Base-by-base conservation (phyloP, 371 early-diverging fungal species). In the Sporodiniella umbellata region DNA sequence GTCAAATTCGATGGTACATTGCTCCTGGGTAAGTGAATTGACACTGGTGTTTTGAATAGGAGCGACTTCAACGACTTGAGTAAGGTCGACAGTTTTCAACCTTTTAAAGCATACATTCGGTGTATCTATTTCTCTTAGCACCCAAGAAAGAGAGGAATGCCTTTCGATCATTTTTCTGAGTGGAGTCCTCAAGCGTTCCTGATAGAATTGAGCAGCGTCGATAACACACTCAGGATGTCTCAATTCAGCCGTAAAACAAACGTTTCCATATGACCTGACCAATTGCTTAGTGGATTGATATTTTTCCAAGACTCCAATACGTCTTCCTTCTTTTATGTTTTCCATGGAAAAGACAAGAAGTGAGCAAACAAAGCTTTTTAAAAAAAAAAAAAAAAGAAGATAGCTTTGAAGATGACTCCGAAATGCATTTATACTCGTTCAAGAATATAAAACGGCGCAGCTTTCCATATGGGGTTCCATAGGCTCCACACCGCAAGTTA, bases 261-360 rank as follows among this genome's bases (percentile, higher is more conserved):
- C 64, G 6, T 51, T 60, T 1, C 76, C 76, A 52, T 75, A 75
- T 1, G 53, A 45, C 6, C 56, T 18, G 1, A 48, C 51, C 7
- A 75, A 24, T 1, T 60, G 52, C 11, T 70, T 70, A 30, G 70
- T 61, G 4, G 57, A 24, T 35, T 75, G 76, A 28, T 66, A 75
- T 25, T 70, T 75, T 37, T 75, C 72, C 7, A 75, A 31, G 1
- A 63, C 8, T 8, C 76, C 72, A 1, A 75, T 51, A 12, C 30
- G 33, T 28, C 60, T 40, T 35, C 35, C 47, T 51, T 50, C 11
- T 21, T 48, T 40, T 37, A 48, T 48, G 15, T 19, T 43, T 26
- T 30, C 30, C 57, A 45, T 21, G 19, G 25, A 33, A 17, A 33
- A n/a, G n/a, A n/a, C n/a, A n/a, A n/a, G n/a, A n/a, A n/a, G n/a